Base-by-base conservation (phyloP, 148 eudicot species). In the Diospyros lotus region DNA sequence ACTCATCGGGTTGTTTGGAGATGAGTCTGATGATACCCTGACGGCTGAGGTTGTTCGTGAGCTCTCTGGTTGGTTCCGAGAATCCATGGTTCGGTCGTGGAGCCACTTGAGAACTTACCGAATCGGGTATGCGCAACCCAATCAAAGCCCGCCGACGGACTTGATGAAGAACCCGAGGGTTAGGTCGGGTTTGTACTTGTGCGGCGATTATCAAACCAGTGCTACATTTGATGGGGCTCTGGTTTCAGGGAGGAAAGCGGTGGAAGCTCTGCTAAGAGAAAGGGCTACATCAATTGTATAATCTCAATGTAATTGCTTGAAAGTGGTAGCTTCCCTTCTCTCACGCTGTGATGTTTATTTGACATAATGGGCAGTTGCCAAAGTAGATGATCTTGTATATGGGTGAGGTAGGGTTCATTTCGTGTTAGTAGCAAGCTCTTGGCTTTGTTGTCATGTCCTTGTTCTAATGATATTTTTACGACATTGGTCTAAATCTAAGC, bases 161-260 rank as follows among this genome's bases (percentile, higher is more conserved):
- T 75, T 87, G 80, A 81, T 76, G 89, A 89, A 87, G 76, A 80
- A 79, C 43, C 91, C 98, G 56, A 84, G 83, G 46, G 61, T 86
- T 2, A 85, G 82, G 56, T 71, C 87, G 13, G 88, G 91, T 50
- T 82, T 96, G 85, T 96, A 89, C 71, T 54, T 88, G 66, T 93
- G 98, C 73, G 99, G 99, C 15, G 99, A 96, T 88, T 87, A 88
- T 81, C 86, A 80, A 77, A 89, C 98, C 6, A 88, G 89, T 76
- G 97, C 99, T 2, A 96, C 99, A 18, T 96, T 96, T 84, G 99
- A 96, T 73, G 99, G 99, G 78, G 99, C 99, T 50, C 72, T 96
- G 87, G 94, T 91, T 14, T 96, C 99, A 1, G 99, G 99, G 52
- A 79, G 92, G 65, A 85, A 76, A 68, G 99, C 98, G 1, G 97